Percentiles rank a stretch among this genome's conserved stretches.
These are phyloP conservation scores for Udeniomyces megalosporus DNA, from an alignment of 768 basidiomycete species.

Conservation along the genomic window DNA sequence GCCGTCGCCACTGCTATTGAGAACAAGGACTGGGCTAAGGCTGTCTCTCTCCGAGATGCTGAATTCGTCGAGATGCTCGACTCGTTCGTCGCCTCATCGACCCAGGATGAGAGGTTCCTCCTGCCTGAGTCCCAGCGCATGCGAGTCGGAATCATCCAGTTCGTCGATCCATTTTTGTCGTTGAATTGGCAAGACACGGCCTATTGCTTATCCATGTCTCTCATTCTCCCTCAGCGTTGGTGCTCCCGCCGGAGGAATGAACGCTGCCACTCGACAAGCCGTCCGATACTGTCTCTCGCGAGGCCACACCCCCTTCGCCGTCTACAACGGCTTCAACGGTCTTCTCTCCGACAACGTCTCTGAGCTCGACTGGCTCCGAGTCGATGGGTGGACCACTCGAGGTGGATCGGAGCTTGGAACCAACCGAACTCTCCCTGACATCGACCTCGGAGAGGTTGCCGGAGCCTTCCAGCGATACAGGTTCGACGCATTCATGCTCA, in stretches of 20 bases:
- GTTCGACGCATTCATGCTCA: conserved; percentile 64
- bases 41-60: conserved; percentile 73
- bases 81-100: conserved; percentile 53
- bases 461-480: conserved; percentile 74
- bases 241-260: conserved; percentile 97
- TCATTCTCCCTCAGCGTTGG: conserved; percentile 47
- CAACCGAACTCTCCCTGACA: conserved; percentile 71
- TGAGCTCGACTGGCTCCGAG: conserved; percentile 85
- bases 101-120: conserved; percentile 38
- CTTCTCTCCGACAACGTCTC: conserved; percentile 74
- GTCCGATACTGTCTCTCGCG: conserved; percentile 82
- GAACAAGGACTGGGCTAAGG: conserved; percentile 65
- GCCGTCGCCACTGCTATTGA: conserved; percentile 68
- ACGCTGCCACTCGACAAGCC: conserved; percentile 87
- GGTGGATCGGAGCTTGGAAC: conserved; percentile 97
- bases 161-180: conserved; percentile 26
- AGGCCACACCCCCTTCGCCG: conserved; percentile 79
- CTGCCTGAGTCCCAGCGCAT: conserved; percentile 37
- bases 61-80: conserved; percentile 77
- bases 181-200: not conserved
- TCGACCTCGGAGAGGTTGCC: conserved; percentile 75
- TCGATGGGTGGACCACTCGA: conserved; percentile 88
- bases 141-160: conserved; percentile 35
- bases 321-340: conserved; percentile 93
- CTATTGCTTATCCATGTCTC: not conserved